Percentiles rank a stretch among this genome's conserved stretches.
Conservation (phyloP, 2,329 filamentous ascomycete genomes). For the Coniochaeta sp. region DNA sequence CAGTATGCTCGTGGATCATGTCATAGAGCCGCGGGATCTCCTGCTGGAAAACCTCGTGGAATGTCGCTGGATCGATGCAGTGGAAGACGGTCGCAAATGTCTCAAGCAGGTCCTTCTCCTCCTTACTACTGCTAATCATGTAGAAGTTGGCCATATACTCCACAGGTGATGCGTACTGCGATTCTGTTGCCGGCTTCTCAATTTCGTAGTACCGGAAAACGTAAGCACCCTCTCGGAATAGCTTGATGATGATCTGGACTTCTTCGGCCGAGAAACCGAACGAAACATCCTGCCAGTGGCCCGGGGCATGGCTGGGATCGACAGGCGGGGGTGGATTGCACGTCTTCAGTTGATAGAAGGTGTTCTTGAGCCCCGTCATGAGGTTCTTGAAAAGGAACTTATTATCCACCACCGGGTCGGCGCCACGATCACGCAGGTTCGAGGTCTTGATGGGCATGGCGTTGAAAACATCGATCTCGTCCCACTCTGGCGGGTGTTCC, state of each 20-base stretch:
- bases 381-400: slow-evolving; percentile 97
- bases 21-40: slow-evolving; percentile 96
- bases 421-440: slow-evolving; percentile 79
- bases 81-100: slow-evolving; percentile 98
- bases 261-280: slow-evolving; percentile 97
- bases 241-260: slow-evolving; percentile 89
- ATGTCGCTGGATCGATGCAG: slow-evolving; percentile 94
- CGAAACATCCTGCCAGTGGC: slow-evolving; percentile 92
- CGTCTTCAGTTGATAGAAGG: slow-evolving; percentile 87
- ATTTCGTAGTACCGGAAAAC: slow-evolving; percentile 97
- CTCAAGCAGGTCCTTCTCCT: slow-evolving; percentile 95
- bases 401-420: slow-evolving; percentile 90
- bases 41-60: slow-evolving; percentile 96
- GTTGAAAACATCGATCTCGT: slow-evolving; percentile 94
- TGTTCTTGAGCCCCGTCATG: slow-evolving; percentile 91
- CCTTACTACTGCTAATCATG: slow-evolving; percentile 87
- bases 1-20: slow-evolving; percentile 95
- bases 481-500: slow-evolving; percentile 81
- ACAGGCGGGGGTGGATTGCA: slow-evolving; percentile 73
- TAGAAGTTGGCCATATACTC: slow-evolving; percentile 94
- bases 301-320: slow-evolving; percentile 69
- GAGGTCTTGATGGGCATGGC: slow-evolving; percentile 95
- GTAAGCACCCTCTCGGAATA: slow-evolving; percentile 92
- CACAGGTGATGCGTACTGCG: slow-evolving; percentile 70
- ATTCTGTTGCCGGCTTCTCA: slow-evolving; percentile 67